Conservation (phyloP, 1,284 basidiomycete species). For the Apiotrichum brassicae region DNA sequence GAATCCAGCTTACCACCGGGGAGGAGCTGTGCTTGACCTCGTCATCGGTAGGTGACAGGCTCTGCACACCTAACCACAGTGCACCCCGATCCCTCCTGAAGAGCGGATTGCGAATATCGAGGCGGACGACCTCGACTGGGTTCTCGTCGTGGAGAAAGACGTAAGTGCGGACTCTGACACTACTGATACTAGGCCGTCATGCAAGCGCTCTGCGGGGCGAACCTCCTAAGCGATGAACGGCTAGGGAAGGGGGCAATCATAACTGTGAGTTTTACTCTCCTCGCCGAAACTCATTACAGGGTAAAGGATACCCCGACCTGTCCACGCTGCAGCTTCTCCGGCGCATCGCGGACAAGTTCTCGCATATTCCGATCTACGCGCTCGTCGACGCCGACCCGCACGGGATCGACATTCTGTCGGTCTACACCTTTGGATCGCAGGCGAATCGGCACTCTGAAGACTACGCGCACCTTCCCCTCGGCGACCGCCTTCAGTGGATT, state of each 20-base stretch:
- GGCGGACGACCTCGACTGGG: constrained; percentile 59
- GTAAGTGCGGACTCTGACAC: constrained; percentile 42
- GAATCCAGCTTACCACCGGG: constrained; percentile 56
- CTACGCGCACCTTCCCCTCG: constrained; percentile 54
- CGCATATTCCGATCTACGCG: constrained; percentile 62
- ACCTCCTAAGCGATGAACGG: constrained; percentile 50
- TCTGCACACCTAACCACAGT: constrained; percentile 47
- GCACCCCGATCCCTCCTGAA: constrained; percentile 64
- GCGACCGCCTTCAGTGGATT: constrained; percentile 65
- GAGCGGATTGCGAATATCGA: constrained; percentile 62
- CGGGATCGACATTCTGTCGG: constrained; percentile 79
- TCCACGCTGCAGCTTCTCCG: constrained; percentile 75
- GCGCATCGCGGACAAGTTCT: constrained; percentile 61
- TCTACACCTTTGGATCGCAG: constrained; percentile 56
- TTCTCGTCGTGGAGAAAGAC: constrained; percentile 87
- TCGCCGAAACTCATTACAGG: constrained; percentile 51
- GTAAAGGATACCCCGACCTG: constrained; percentile 89
- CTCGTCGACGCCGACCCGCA: constrained; percentile 87
- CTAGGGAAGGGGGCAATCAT: constrained; percentile 33
- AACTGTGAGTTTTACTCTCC: constrained; percentile 27
- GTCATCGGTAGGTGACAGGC: constrained; percentile 59
- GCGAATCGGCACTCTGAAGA: constrained; percentile 2
- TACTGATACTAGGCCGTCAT: constrained; percentile 65
- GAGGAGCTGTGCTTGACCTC: constrained; percentile 51
- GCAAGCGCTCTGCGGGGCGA: constrained; percentile 63